Evolutionary conservation across 805 yeast species (phyloP), one percentile per base, ranked within the genome.

Genomic region (Isabelozyma rhagii): DNA sequence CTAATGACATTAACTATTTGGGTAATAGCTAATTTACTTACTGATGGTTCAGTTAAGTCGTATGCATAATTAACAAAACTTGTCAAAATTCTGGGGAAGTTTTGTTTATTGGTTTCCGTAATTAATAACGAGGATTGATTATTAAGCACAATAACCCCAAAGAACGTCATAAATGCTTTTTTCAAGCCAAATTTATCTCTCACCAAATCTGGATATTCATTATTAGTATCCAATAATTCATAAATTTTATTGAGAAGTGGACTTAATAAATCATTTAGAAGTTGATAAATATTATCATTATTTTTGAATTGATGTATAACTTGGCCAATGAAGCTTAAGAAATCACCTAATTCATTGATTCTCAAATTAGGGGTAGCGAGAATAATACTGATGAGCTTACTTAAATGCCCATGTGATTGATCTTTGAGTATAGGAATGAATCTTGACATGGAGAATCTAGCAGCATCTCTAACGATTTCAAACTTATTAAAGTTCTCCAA

Each of bases 381-480:
- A 18, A 84, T 75, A 28, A 74, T 55, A 2, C 89, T 80, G 51
- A 94, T 82, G 52, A 91, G 79, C 61, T 89, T 84, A 54, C 85
- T 84, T 65, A 89, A 75, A 44, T 80, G 75, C 8, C 61, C 61
- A 48, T 76, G 72, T 41, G 75, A 69, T 18, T 58, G 61, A 61
- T 74, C 82, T 49, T 71, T 71, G 58, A 94, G 72, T 41, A 93
- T 73, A 18, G 96, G 89, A 48, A 91, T 86, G 56, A 94, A 78
- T 53, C 98, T 80, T 9, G 97, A 89, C 68, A 92, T 85, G 29
- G 97, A 82, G 64, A 88, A 90, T 58, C 97, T 80, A 4, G 93
- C 77, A 4, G 97, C 86, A 56, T 90, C 97, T 62, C 98, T 80
- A 43, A 93, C 82, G 31, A 76, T 74, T 62, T 85, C 90, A 53